Base-by-base conservation (phyloP, 2,329 filamentous ascomycete genomes). In the Botrytis tulipae region DNA sequence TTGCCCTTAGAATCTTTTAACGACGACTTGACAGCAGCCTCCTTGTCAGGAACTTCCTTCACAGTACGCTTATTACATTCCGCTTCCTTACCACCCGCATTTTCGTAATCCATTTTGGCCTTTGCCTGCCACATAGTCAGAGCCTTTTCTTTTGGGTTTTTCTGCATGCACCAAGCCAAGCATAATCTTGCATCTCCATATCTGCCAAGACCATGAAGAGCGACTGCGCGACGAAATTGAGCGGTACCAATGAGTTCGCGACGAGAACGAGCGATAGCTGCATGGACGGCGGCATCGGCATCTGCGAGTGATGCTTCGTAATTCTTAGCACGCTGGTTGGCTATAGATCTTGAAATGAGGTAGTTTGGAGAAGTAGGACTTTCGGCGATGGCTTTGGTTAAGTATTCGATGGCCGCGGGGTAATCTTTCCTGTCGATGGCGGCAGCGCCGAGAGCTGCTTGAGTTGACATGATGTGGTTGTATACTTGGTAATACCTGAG, bases 261-360 rank as follows among this genome's bases (percentile, higher is more conserved):
- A 78, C 91, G 92, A 46, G 88, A 92, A 59, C 95, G 91, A 75
- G 91, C 86, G 40, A 84, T 84, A 4, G 91, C 91, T 6, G 87
- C 83, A 54, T 87, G 83, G 71, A 92, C 87, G 4, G 90, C 92
- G 66, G 86, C 85, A 75, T 94, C 89, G 54, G 91, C 90, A 82
- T 95, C 92, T 57, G 84, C 85, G 62, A 96, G 87, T 1, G 94
- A 92, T 35, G 88, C 86, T 3, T 89, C 84, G 73, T 89, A 86
- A 69, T 89, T 84, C 76, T 85, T 85, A 3, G 87, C 85, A 74
- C 92, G 88, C 68, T 93, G 87, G 80, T 94, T 91, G 57, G 93
- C 93, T 60, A 91, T 94, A 7, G 94, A 92, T 32, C 95, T 93
- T 77, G 92, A 90, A 76, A 96, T 89, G 75, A 95, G 91, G 88